Conservation (phyloP, 1,284 basidiomycete genomes). For the Testicularia cyperi region DNA sequence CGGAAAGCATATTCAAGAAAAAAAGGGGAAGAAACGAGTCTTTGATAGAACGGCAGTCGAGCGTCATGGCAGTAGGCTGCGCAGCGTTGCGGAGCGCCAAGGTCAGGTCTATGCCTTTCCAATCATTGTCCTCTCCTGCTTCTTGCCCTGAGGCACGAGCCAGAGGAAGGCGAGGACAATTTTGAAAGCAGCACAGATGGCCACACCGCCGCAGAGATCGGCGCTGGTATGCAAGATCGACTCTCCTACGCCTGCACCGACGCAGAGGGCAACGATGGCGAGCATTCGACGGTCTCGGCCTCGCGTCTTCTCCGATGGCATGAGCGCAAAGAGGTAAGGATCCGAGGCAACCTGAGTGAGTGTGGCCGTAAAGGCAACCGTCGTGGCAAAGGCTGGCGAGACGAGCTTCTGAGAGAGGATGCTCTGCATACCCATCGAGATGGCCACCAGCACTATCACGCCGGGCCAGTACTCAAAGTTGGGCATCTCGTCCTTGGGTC, state of each 20-base stretch:
- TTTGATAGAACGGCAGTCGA: too few relatives aligned
- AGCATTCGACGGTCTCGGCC: constrained; percentile 44
- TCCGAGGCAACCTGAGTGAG: constrained; percentile 49
- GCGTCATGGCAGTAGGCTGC: too few relatives aligned
- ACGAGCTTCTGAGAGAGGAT: constrained; percentile 48
- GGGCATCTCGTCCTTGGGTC: constrained; percentile 36
- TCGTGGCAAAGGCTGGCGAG: constrained; percentile 49
- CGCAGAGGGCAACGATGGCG: constrained; percentile 32
- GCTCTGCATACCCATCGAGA: constrained; percentile 50
- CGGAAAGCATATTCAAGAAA: too few relatives aligned
- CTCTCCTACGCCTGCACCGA: constrained; percentile 49
- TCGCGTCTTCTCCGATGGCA: constrained; percentile 28
- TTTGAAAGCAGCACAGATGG: constrained; percentile 46
- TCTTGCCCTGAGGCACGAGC: constrained; percentile 31
- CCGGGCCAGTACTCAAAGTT: constrained; percentile 44
- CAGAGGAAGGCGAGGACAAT: constrained; percentile 35
- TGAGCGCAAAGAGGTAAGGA: constrained; percentile 46
- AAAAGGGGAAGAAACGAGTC: too few relatives aligned
- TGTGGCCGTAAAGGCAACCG: constrained; percentile 53
- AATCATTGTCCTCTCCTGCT: constrained; percentile 2
- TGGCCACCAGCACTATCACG: constrained; percentile 35
- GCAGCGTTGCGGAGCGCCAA: too few relatives aligned
- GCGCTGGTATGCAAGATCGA: constrained; percentile 37
- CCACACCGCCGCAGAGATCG: constrained; percentile 33
- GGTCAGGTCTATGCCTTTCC: constrained; percentile 1